A percentile compares a stretch with the other conserved stretches of the same genome.
Evolutionary conservation across 805 yeast genomes (phyloP).

Genomic region (Metschnikowia reukaufii): DNA sequence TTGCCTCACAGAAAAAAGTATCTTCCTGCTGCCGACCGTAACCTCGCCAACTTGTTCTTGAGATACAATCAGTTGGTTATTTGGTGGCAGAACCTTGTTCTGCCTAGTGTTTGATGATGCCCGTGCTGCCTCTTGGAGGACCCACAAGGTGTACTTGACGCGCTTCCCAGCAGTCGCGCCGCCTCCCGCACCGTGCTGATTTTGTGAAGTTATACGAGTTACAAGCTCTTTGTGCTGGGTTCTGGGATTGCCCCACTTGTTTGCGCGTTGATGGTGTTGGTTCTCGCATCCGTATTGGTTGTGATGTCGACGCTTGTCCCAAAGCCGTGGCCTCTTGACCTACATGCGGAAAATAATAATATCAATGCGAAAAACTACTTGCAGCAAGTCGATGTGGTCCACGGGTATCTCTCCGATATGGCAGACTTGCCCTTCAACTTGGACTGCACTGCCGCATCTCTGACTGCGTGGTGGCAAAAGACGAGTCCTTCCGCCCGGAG

Average conservation of each 20-base stretch:
- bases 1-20: constrained; percentile 23
- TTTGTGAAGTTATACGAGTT: constrained; percentile 26
- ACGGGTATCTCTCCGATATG: constrained; percentile 22
- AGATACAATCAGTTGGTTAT: constrained; percentile 37
- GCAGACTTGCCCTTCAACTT: constrained; percentile 26
- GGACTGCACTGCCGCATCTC: constrained; percentile 22
- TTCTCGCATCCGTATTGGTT: constrained; percentile 25
- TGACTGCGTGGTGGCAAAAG: constrained; percentile 5
- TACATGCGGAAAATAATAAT: constrained; percentile 34
- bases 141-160: constrained; percentile 24
- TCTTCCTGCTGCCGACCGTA: constrained; percentile 26
- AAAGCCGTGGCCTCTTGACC: constrained; percentile 30
- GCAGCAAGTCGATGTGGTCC: constrained; percentile 30
- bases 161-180: constrained; percentile 29
- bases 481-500: constrained; percentile 1
- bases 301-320: constrained; percentile 7
- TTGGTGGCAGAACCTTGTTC: constrained; percentile 33
- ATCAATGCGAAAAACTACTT: constrained; percentile 35
- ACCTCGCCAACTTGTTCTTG: constrained; percentile 34
- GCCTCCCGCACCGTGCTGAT: constrained; percentile 34
- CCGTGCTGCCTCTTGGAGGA: constrained; percentile 24
- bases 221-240: constrained; percentile 37
- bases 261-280: constrained; percentile 30
- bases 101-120: constrained; percentile 30
- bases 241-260: constrained; percentile 43